These are phyloP conservation scores for Cydonia oblonga DNA, from an alignment of 331 rosid species.

Conservation along the genomic window DNA sequence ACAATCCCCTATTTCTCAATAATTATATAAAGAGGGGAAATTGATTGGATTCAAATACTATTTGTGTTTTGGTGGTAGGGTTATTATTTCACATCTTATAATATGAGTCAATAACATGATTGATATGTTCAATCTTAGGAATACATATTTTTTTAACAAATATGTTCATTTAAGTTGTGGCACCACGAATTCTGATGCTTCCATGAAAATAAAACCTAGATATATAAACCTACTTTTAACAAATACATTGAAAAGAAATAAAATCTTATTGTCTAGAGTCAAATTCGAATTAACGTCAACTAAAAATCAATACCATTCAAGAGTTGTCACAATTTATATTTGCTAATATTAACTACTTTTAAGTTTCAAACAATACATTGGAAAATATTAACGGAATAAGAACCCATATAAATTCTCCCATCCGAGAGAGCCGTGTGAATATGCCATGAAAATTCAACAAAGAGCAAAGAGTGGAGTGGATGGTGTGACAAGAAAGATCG, in stretches of 20 bases:
- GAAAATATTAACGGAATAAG: not conserved
- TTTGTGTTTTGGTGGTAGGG: no score
- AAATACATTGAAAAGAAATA: not conserved
- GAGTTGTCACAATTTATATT: not conserved
- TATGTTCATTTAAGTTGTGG: not conserved
- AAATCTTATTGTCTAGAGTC: not conserved
- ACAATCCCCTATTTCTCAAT: no score
- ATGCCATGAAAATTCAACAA: not conserved
- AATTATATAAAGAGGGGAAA: no score
- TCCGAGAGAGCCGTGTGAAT: not conserved
- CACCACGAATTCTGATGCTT: no score
- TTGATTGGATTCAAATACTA: no score
- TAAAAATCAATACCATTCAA: not conserved
- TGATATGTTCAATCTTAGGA: no score
- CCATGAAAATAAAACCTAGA: no score
- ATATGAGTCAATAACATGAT: no score
- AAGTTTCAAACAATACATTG: not conserved
- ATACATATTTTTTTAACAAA: no score
- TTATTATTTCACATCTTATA: no score
- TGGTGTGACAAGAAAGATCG: conserved; percentile 9
- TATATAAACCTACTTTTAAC: not conserved
- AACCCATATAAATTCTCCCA: not conserved
- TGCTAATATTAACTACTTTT: not conserved
- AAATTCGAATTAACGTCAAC: not conserved
- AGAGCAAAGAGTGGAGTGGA: conserved; percentile 12